Evolutionary conservation across 371 early-diverging fungal species (phyloP).

Genomic region (Mortierella sp.): DNA sequence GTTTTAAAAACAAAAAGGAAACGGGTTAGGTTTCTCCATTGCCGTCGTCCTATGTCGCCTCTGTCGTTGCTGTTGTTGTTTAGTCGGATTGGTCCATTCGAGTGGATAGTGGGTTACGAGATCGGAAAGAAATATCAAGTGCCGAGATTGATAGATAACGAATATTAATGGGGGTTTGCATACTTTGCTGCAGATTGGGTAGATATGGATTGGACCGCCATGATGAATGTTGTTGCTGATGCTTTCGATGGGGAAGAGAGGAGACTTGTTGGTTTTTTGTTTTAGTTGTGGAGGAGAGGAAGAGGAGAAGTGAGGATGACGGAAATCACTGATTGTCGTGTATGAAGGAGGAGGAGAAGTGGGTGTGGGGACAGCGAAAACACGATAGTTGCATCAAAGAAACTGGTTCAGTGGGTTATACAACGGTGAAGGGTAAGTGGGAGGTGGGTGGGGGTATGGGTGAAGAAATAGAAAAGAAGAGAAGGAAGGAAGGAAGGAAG

Average conservation of each 20-base stretch:
- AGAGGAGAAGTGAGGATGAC: not conserved
- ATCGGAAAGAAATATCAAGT: not conserved
- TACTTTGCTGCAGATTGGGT: constrained; percentile 5
- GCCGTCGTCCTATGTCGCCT: not conserved
- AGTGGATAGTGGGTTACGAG: not conserved
- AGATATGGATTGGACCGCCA: constrained; percentile 18
- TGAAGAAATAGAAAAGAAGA: not conserved
- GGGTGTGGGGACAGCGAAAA: constrained; percentile 28
- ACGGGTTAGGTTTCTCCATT: constrained; percentile 11
- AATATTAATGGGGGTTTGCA: not conserved
- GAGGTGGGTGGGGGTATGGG: not conserved
- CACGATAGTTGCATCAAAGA: constrained; percentile 48
- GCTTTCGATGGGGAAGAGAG: not conserved
- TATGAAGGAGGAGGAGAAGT: constrained; percentile 36
- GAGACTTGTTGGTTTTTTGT: not conserved
- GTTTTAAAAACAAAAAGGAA: not conserved
- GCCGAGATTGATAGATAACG: not conserved
- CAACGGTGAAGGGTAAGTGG: not conserved
- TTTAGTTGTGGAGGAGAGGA: not conserved
- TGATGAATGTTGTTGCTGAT: constrained; percentile 8
- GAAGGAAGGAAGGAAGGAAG: not conserved
- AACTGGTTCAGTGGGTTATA: constrained; percentile 10
- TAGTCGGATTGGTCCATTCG: not conserved
- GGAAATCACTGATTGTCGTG: constrained; percentile 51
- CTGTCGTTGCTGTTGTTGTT: not conserved